Percentiles rank a stretch among this genome's conserved stretches.
Evolutionary conservation across 768 basidiomycete genomes (phyloP).

Genomic region (Auriscalpium orientale): DNA sequence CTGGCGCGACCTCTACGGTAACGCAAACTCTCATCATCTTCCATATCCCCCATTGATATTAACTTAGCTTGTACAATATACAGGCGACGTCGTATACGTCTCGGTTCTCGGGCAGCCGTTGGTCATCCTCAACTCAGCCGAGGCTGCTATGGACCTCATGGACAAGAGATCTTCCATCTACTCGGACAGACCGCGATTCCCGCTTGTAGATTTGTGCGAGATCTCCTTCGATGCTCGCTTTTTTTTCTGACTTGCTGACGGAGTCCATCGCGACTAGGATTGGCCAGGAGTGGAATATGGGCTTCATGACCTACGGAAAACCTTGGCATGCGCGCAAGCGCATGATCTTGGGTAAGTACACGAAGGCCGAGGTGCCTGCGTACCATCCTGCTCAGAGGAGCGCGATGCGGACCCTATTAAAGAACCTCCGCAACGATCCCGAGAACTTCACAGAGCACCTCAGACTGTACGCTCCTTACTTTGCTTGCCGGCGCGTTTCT

Average conservation of each 20-base stretch:
- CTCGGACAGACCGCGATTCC: not conserved
- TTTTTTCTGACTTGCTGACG: too few relatives aligned
- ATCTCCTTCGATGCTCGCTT: too few relatives aligned
- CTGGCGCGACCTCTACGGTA: not conserved
- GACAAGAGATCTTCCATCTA: conserved; percentile 48
- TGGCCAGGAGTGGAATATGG: not conserved
- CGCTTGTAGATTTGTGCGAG: not conserved
- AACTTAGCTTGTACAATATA: not conserved
- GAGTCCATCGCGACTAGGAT: not conserved
- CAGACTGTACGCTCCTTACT: not conserved
- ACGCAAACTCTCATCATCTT: not conserved
- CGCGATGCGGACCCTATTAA: not conserved
- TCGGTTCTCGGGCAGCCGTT: conserved; percentile 37
- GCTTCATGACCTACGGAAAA: not conserved
- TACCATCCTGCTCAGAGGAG: not conserved
- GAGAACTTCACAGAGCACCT: not conserved
- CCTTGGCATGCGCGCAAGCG: not conserved
- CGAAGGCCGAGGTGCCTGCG: not conserved
- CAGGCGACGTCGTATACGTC: conserved; percentile 9
- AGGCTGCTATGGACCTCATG: conserved; percentile 39
- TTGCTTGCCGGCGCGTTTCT: too few relatives aligned
- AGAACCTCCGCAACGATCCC: not conserved
- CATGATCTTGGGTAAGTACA: not conserved
- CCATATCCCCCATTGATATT: not conserved
- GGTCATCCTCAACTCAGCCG: conserved; percentile 39